Evolutionary conservation across 2,329 filamentous ascomycete genomes (phyloP).

Genomic region (Pseudogymnoascus sp.): DNA sequence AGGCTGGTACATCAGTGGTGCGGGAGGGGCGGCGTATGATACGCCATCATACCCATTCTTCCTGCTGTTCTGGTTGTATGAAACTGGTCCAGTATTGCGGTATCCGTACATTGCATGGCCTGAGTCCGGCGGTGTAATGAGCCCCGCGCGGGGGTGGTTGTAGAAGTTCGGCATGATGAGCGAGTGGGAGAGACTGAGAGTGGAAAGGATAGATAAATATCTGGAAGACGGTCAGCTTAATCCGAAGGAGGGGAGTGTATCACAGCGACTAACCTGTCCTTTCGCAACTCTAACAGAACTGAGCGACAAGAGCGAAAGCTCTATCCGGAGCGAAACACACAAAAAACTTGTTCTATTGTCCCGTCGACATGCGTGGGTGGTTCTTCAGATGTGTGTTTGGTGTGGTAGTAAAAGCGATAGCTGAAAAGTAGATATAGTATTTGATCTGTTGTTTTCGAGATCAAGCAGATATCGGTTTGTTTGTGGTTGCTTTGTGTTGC

Average conservation of each 20-base stretch:
- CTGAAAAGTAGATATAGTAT: not conserved
- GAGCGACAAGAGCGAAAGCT: constrained; percentile 18
- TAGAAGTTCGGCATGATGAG: constrained; percentile 43
- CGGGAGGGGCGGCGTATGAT: constrained; percentile 33
- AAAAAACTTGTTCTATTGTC: constrained; percentile 9
- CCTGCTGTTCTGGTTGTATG: constrained; percentile 4
- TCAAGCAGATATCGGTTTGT: constrained; percentile 1
- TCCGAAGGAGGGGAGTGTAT: not conserved
- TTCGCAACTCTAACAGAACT: constrained; percentile 11
- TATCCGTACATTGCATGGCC: constrained; percentile 31
- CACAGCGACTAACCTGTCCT: constrained; percentile 9
- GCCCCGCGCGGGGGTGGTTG: constrained; percentile 34
- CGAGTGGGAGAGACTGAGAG: constrained; percentile 16
- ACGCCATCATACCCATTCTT: constrained; percentile 27
- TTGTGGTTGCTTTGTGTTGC: not conserved
- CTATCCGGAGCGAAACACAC: constrained; percentile 10
- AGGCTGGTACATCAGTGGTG: constrained; percentile 11
- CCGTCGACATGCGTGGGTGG: constrained; percentile 12
- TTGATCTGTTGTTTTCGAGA: not conserved
- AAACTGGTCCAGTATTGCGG: constrained; percentile 31
- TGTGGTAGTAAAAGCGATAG: not conserved
- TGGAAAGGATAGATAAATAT: constrained; percentile 13
- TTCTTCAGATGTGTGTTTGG: not conserved
- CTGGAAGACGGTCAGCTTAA: not conserved
- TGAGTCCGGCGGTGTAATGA: constrained; percentile 36